phyloP scores from a whole-genome alignment of 2,329 filamentous ascomycete species.

The Calonectria henricotiae region DNA sequence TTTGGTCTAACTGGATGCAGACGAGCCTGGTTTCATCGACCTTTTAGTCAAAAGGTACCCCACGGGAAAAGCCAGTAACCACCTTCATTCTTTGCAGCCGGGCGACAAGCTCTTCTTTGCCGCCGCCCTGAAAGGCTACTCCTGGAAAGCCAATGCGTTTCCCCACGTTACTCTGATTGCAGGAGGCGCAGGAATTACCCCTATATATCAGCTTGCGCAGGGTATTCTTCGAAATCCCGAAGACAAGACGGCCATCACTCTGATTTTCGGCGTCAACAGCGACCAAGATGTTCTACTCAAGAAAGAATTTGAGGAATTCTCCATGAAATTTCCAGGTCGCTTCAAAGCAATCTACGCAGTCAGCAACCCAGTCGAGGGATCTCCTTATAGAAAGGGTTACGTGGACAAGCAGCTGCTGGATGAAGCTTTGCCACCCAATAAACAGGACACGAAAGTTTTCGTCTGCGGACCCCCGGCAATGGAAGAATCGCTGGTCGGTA shows the following conservation, averaged over 20 bases:
- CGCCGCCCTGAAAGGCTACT: conserved; percentile 68
- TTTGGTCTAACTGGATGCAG: conserved; percentile 52
- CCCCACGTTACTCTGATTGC: conserved; percentile 76
- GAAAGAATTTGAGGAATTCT: conserved; percentile 71
- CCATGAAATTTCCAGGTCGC: conserved; percentile 67
- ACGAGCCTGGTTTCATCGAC: conserved; percentile 73
- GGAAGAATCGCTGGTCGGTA: conserved; percentile 72
- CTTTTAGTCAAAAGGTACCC: conserved; percentile 80
- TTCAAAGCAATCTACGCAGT: conserved; percentile 75
- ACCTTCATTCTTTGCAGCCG: conserved; percentile 77
- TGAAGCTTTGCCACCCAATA: conserved; percentile 62
- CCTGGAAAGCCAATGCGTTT: conserved; percentile 69
- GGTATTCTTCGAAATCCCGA: conserved; percentile 75
- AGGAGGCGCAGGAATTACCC: conserved; percentile 82
- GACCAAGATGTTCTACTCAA: conserved; percentile 74
- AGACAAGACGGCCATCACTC: conserved; percentile 75
- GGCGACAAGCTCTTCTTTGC: conserved; percentile 75
- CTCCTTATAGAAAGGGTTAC: conserved; percentile 68
- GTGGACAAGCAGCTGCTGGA: conserved; percentile 72
- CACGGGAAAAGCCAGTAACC: conserved; percentile 74
- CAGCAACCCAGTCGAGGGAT: conserved; percentile 63
- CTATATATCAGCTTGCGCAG: conserved; percentile 76
- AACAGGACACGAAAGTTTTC: conserved; percentile 72
- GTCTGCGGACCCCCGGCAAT: conserved; percentile 80
- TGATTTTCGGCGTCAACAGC: conserved; percentile 78